A percentile compares a stretch with the other conserved stretches of the same genome.
Conservation (phyloP, 768 basidiomycete genomes). For the Obba rivulosa region DNA sequence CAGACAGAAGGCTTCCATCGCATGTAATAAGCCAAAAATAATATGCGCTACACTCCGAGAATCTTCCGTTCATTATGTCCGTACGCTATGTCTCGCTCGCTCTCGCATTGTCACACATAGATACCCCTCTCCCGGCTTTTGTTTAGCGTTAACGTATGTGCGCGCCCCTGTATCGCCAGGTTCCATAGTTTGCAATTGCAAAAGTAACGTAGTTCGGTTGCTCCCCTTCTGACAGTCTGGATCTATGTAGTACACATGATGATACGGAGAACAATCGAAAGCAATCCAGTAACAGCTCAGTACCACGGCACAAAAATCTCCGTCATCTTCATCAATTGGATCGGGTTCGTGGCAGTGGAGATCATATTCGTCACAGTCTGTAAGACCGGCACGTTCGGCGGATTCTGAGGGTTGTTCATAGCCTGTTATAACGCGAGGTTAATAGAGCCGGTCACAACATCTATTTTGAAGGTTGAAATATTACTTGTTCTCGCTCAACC, state of each 20-base stretch:
- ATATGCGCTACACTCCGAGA: background rate
- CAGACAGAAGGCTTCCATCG: slow-evolving; percentile 64
- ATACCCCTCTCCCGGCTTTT: too few species aligned
- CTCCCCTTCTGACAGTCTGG: background rate
- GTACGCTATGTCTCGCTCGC: too few species aligned
- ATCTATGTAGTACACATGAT: slow-evolving; percentile 7
- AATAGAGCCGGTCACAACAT: background rate
- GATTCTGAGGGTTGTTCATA: slow-evolving; percentile 27
- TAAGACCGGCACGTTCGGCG: slow-evolving; percentile 48
- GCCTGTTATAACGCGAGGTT: slow-evolving; percentile 19
- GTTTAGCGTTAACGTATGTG: too few species aligned
- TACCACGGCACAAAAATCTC: slow-evolving; percentile 88
- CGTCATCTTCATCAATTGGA: slow-evolving; percentile 79
- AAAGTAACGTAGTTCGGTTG: too few species aligned
- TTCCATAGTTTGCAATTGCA: too few species aligned
- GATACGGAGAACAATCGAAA: slow-evolving; percentile 1
- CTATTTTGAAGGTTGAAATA: slow-evolving; percentile 14
- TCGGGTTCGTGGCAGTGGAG: slow-evolving; percentile 80
- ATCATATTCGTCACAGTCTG: slow-evolving; percentile 83
- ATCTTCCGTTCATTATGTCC: background rate
- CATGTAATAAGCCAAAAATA: slow-evolving; percentile 6
- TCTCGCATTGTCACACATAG: too few species aligned
- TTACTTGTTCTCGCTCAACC: slow-evolving; percentile 76
- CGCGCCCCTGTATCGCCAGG: too few species aligned
- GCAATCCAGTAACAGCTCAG: slow-evolving; percentile 24